Evolutionary conservation across 139 green algal species (phyloP).

Genomic region (Chlamydomonas sp.): DNA sequence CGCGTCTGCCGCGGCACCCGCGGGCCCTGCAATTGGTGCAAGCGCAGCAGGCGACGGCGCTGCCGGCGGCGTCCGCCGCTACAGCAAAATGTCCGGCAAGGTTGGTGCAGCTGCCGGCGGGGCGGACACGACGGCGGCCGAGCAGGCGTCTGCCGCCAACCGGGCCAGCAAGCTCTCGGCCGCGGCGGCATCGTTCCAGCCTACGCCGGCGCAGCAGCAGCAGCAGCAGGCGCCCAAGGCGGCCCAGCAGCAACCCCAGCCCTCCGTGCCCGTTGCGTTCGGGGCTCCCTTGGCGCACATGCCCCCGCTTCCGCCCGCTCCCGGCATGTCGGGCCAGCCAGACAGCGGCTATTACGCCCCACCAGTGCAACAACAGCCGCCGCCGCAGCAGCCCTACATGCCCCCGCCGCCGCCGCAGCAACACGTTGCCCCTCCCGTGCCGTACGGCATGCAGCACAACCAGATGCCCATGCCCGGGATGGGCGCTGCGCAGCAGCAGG

Average conservation of each 20-base stretch:
- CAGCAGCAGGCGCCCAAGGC: background rate
- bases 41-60: background rate
- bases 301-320: background rate
- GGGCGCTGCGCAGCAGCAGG: background rate
- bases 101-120: background rate
- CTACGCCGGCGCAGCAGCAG: background rate
- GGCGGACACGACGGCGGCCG: background rate
- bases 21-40: too few relatives aligned
- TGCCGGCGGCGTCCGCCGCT: background rate
- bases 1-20: background rate
- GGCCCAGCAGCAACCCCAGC: background rate
- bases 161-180: constrained; percentile 34
- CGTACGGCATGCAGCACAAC: background rate
- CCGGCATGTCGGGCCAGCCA: background rate
- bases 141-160: background rate
- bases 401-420: background rate
- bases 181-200: constrained; percentile 23
- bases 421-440: background rate
- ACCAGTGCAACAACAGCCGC: background rate
- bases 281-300: constrained; percentile 14
- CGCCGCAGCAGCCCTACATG: background rate
- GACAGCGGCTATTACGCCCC: background rate
- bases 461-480: background rate
- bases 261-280: constrained; percentile 8
- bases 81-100: constrained; percentile 41